These are phyloP conservation scores for Phlyctochytrium bullatum DNA, from an alignment of 192 early-diverging fungal species.

Conservation along the genomic window DNA sequence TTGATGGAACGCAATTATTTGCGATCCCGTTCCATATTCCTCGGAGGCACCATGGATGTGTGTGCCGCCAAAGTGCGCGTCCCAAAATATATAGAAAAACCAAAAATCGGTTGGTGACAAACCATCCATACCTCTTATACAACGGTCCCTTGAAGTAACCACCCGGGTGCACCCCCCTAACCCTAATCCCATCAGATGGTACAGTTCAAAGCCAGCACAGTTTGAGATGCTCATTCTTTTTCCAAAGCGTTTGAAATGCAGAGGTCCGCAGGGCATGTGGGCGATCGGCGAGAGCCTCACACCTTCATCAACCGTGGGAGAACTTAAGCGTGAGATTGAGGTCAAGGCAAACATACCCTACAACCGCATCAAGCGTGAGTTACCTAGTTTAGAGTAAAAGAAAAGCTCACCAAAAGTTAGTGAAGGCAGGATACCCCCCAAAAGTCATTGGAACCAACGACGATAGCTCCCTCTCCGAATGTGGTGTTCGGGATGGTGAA, in stretches of 20 bases:
- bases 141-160: too few species aligned
- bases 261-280: background rate
- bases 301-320: background rate
- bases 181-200: too few species aligned
- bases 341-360: background rate
- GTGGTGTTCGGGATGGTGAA: slow-evolving; percentile 24
- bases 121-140: too few species aligned
- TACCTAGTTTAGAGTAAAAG: background rate
- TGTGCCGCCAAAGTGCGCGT: too few species aligned
- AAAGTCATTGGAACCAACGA: slow-evolving; percentile 5
- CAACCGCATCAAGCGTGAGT: background rate
- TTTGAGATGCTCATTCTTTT: background rate
- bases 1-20: too few species aligned
- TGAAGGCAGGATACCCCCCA: slow-evolving; percentile 25
- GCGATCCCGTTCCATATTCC: too few species aligned
- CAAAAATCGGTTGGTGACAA: too few species aligned
- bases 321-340: background rate
- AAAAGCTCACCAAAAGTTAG: background rate
- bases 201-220: too few species aligned
- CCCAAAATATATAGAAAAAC: too few species aligned
- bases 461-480: slow-evolving; percentile 4
- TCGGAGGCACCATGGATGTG: too few species aligned
- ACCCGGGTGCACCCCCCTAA: too few species aligned
- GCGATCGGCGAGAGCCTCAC: background rate
- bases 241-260: background rate